Evolutionary conservation across 1,284 basidiomycete genomes (phyloP), one percentile per base, ranked within the genome.

Genomic region (Stereum hirsutum): DNA sequence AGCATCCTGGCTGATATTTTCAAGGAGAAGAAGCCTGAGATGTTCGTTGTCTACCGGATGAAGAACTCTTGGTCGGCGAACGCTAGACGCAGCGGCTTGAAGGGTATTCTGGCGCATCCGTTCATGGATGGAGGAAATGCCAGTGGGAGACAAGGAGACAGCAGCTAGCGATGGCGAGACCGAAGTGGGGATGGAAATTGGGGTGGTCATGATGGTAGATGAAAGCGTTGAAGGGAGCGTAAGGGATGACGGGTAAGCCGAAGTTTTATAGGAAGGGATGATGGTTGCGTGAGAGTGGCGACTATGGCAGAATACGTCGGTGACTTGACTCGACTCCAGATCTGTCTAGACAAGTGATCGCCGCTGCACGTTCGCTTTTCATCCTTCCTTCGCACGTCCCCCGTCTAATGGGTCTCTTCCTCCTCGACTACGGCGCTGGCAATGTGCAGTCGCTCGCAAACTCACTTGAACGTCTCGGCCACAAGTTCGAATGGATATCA

Each of bases 401-500:
- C 17, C 46, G 39, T 34, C 39, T 52, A 46, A 84, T 83, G 81
- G 70, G 66, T 45, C 80, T 95, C 50, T 96, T 83, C 65, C 76
- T 97, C 52, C 82, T 97, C 53, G 94, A 97, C 63, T 96, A 97
- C 60, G 93, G 93, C 57, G 94, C 91, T 44, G 93, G 93, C 15
- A 96, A 96, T 59, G 93, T 96, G 37, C 81, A 89, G 61, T 90
- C 86, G 58, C 79, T 97, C 43, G 93, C 95, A 41, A 99, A 99
- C 65, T 91, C 94, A 2, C 78, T 99, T 55, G 78, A 68, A 40
- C 81, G 80, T 54, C 82, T 99, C 10, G 94, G 95, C 7, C 81
- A 91, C 65, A 66, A 78, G 6, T 99, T 96, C 64, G 74, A 84
- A 54, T 99, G 95, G 95, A 89, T 99, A 57, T 73, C 80, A 31